Base-by-base conservation (phyloP, 805 yeast species). In the Torulaspora franciscae region DNA sequence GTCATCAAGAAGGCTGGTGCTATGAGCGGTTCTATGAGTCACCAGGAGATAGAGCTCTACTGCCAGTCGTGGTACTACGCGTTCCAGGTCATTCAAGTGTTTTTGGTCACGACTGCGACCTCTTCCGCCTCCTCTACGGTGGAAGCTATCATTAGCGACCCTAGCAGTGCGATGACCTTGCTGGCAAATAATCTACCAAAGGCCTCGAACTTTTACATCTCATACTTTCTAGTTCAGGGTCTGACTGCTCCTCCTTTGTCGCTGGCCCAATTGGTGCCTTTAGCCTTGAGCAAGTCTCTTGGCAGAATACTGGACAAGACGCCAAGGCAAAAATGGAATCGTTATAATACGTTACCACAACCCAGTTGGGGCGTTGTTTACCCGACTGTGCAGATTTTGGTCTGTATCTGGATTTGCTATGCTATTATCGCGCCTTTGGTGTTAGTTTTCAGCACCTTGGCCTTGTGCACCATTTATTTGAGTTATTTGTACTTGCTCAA, bases 281-380 rank as follows among this genome's bases (percentile, higher is more conserved):
- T 93, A 57, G 73, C 85, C 43, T 70, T 90, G 51, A 81, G 85
- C 42, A 81, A 84, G 60, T 69, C 83, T 29, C 70, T 90, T 47
- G 86, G 93, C 25, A 71, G 70, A 51, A 48, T 88, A 17, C 74
- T 93, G 49, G 96, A 89, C 64, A 74, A 76, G 43, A 88, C 98
- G 5, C 98, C 98, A 49, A 81, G 98, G 69, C 82, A 87, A 67
- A 85, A 83, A 70, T 91, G 96, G 96, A 77, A 65, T 48, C 80
- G 96, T 59, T 77, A 67, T 61, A 79, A 78, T 62, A 73, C 71
- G 1, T 70, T 91, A 55, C 74, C 80, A 9, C 72, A 76, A 33
- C 85, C 90, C 35, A 75, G 78, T 19, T 89, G 90, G 85, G 95
- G 97, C 40, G 80, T 85, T 13, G 70, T 79, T 10, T 91, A 85